Base-by-base conservation (phyloP, 352 stramenopile genomes). In the Albugo candida region DNA sequence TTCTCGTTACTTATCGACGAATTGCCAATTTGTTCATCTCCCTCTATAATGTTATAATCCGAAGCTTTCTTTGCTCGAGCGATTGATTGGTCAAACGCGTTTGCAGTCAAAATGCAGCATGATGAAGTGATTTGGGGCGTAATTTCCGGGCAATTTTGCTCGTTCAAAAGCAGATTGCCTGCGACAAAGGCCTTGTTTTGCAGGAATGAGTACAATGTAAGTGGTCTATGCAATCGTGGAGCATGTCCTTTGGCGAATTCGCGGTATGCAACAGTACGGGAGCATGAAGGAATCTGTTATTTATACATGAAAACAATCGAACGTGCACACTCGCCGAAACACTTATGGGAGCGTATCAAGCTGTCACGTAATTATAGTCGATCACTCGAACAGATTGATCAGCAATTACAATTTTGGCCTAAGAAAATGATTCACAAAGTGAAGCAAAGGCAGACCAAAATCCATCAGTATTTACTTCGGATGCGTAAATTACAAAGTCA, bases 261-360 rank as follows among this genome's bases (percentile, higher is more conserved):
- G 54, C 81, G 87, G 27, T 99, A 99, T 74, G 95, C 95, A 20
- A 99, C 95, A 11, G 86, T 99, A 53, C 82, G 92, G 34, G 94
- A 99, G 70, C 79, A 98, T 53, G 81, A 98, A 37, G 94, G 95
- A 40, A 70, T 94, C 37, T 92, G 73, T 64, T 94, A 77, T 56
- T 60, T 99, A 21, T 98, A 96, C 65, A 96, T 98, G 68, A 99
- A 99, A 73, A 98, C 93, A 2, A 96, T 98, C 39, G 95, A 99
- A 69, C 73, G 95, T 52, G 94, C 95, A 18, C 95, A 99, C 67
- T 95, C 89, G 53, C 95, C 95, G 13, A 98, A 97, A 62, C 95
- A 96, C 39, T 62, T 99, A 13, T 99, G 95, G 95, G 94, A 99
- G 67, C 96, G 96, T 41, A 88, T 98, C 37, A 92, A 96, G 59